Conservation (phyloP, 306 rosid genomes). For the Glycine soja region DNA sequence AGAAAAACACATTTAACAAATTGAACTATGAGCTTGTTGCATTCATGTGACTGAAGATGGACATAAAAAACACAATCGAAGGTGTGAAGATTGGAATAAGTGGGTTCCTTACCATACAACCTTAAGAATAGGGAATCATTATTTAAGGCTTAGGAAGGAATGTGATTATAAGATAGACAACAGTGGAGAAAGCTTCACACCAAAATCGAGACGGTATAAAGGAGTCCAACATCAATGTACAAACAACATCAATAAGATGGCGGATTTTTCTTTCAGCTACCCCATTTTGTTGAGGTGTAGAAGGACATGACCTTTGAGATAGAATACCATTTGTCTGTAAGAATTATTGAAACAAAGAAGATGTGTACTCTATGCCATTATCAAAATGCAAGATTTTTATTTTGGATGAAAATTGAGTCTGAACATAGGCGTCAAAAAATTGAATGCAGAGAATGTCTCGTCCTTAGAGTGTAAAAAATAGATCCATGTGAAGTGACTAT, state of each 20-base stretch:
- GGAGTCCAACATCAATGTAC: neutral
- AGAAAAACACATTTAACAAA: too few relatives aligned
- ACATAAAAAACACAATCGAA: neutral
- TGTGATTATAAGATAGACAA: neutral
- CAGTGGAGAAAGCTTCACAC: neutral
- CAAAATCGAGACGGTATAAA: neutral
- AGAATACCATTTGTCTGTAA: too few relatives aligned
- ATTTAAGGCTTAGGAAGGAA: neutral
- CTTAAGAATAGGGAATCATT: neutral
- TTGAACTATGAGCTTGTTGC: too few relatives aligned
- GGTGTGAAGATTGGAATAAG: neutral
- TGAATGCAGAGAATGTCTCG: too few relatives aligned
- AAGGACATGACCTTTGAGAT: constrained; percentile 13
- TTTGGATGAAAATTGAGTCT: too few relatives aligned
- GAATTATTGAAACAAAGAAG: too few relatives aligned
- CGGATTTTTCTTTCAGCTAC: neutral
- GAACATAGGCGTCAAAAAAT: too few relatives aligned
- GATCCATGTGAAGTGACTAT: too few relatives aligned
- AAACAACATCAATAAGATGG: neutral
- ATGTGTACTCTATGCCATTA: too few relatives aligned
- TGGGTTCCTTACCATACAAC: neutral
- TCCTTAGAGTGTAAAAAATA: too few relatives aligned
- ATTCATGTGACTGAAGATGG: neutral
- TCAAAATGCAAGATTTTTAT: too few relatives aligned
- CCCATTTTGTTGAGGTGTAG: neutral